Evolutionary conservation across 176 grass and related monocot genomes (phyloP).

Genomic region (Triticum turgidum): DNA sequence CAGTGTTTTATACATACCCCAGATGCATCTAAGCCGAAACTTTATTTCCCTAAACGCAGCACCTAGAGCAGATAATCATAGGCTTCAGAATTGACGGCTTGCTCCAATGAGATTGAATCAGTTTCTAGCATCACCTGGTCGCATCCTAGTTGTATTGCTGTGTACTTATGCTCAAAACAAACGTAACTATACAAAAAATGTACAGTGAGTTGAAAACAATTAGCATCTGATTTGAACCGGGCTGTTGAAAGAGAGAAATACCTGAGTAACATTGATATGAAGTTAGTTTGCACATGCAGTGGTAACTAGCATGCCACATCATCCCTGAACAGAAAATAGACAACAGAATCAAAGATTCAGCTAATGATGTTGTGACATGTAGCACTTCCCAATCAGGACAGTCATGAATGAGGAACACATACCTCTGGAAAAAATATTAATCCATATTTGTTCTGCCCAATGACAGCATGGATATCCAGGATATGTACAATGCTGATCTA

Average conservation of each 20-base stretch:
- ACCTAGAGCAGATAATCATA: too few relatives aligned
- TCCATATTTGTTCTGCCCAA: not conserved
- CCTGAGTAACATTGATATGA: slow-evolving; percentile 16
- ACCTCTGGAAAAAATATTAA: not conserved
- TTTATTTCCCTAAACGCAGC: too few relatives aligned
- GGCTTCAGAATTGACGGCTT: too few relatives aligned
- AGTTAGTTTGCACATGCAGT: not conserved
- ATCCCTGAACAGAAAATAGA: not conserved
- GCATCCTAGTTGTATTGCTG: too few relatives aligned
- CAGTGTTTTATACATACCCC: too few relatives aligned
- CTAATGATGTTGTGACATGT: not conserved
- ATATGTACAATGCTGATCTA: not conserved
- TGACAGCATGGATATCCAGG: not conserved
- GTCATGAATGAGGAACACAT: not conserved
- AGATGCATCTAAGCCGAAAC: not conserved
- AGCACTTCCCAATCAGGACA: not conserved
- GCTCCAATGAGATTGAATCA: too few relatives aligned
- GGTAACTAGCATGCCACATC: not conserved
- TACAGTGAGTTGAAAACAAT: not conserved
- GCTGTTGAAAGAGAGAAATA: slow-evolving; percentile 17
- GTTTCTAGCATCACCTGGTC: too few relatives aligned
- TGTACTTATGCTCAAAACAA: too few relatives aligned
- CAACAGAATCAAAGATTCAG: not conserved
- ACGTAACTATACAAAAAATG: not conserved
- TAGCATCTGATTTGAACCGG: not conserved